Conservation (phyloP, 2,329 filamentous ascomycete genomes). For the Aureobasidium sp. region DNA sequence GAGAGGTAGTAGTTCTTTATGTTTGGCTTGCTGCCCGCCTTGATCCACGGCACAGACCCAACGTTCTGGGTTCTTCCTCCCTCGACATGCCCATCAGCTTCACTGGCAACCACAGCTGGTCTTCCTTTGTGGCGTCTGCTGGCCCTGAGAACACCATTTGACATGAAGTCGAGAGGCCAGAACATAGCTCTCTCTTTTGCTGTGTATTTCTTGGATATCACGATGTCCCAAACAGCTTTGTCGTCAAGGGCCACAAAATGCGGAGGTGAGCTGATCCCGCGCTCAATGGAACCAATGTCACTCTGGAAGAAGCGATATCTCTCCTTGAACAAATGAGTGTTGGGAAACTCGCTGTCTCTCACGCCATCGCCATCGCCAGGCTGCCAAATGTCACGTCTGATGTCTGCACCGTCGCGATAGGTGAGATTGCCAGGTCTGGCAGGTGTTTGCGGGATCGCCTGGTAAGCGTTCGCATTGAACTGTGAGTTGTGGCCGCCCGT, state of each 20-base stretch:
- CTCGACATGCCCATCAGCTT: slow-evolving; percentile 17
- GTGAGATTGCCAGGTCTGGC: background rate
- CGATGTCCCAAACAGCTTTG: slow-evolving; percentile 30
- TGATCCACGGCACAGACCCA: slow-evolving; percentile 18
- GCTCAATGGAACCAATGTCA: slow-evolving; percentile 25
- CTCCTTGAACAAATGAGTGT: slow-evolving; percentile 20
- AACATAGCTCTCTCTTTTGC: slow-evolving; percentile 21
- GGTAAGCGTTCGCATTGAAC: background rate
- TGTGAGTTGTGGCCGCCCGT: background rate
- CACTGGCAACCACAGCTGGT: slow-evolving; percentile 23
- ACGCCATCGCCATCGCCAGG: slow-evolving; percentile 34
- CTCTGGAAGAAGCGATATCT: slow-evolving; percentile 36
- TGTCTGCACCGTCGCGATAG: slow-evolving; percentile 14
- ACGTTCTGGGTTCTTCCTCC: slow-evolving; percentile 18
- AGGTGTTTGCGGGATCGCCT: background rate
- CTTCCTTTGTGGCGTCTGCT: slow-evolving; percentile 34
- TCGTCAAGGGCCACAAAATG: slow-evolving; percentile 37
- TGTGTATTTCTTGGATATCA: slow-evolving; percentile 26
- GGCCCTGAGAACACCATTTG: slow-evolving; percentile 26
- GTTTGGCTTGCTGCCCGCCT: slow-evolving; percentile 18
- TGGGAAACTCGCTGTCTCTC: slow-evolving; percentile 24
- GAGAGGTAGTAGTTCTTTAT: slow-evolving; percentile 24
- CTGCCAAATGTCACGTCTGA: slow-evolving; percentile 32
- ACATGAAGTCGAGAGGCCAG: slow-evolving; percentile 36
- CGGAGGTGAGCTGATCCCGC: slow-evolving; percentile 28